These are phyloP conservation scores for Pachysandra terminalis DNA, from an alignment of 164 flowering plant species.

Conservation along the genomic window DNA sequence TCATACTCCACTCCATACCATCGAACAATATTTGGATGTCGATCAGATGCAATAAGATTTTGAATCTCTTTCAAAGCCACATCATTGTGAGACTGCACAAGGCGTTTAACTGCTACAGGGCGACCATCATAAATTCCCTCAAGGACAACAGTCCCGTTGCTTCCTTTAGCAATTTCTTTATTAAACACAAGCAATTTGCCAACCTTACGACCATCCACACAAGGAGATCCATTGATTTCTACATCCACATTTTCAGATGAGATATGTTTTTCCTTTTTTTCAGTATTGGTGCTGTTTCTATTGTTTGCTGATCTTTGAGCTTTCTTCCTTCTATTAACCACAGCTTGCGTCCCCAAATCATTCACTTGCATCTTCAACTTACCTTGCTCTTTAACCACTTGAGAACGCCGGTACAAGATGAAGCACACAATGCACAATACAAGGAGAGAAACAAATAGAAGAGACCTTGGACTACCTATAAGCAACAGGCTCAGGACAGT, in stretches of 20 bases:
- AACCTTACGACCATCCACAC: conserved; percentile 43
- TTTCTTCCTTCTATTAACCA: conserved; percentile 46
- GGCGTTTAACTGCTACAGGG: conserved; percentile 90
- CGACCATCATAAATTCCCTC: conserved; percentile 84
- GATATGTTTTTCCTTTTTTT: conserved; percentile 14
- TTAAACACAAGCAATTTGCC: conserved; percentile 62
- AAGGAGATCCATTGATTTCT: conserved; percentile 6
- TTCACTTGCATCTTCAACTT: conserved; percentile 15
- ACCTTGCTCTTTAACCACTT: conserved; percentile 8
- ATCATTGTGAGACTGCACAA: conserved; percentile 73
- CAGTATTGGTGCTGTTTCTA: conserved; percentile 21
- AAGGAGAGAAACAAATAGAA: neutral
- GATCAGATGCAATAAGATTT: conserved; percentile 83
- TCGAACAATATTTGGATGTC: conserved; percentile 87
- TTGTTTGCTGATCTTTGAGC: conserved; percentile 31
- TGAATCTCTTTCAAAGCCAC: conserved; percentile 86
- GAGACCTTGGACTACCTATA: neutral
- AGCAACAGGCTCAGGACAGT: neutral
- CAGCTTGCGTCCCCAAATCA: conserved; percentile 18
- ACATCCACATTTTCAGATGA: conserved; percentile 23
- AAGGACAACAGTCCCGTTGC: conserved; percentile 87
- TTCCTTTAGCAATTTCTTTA: conserved; percentile 84
- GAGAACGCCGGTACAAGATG: neutral
- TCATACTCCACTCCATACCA: conserved; percentile 89
- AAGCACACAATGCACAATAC: conserved; percentile 13